Percentiles rank a stretch among this genome's conserved stretches.
Evolutionary conservation across 2,329 filamentous ascomycete genomes (phyloP).

Genomic region (Monosporascus cannonballus): DNA sequence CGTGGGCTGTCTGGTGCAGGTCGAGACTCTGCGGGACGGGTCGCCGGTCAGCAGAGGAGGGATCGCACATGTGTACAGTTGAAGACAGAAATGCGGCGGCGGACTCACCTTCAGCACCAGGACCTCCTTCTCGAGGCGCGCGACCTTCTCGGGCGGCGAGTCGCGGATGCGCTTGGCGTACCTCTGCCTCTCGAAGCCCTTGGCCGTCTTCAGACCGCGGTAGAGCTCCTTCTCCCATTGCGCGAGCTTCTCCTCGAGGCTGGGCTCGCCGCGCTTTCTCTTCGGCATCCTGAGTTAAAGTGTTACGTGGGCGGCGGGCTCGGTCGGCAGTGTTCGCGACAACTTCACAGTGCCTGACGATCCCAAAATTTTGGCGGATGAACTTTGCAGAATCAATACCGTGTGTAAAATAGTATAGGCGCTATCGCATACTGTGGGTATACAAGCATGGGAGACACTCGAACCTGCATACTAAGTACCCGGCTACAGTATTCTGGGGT

Average conservation of each 20-base stretch:
- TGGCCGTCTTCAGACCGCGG: slow-evolving; percentile 64
- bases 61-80: background rate
- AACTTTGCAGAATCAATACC: background rate
- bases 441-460: too few relatives aligned
- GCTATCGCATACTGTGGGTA: too few relatives aligned
- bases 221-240: slow-evolving; percentile 55
- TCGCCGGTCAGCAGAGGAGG: slow-evolving; percentile 2
- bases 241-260: slow-evolving; percentile 44
- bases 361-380: background rate
- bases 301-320: background rate
- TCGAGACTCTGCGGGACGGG: slow-evolving; percentile 43
- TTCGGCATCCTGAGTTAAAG: slow-evolving; percentile 14
- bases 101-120: slow-evolving; percentile 46
- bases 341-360: background rate
- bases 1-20: slow-evolving; percentile 49
- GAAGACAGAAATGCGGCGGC: background rate
- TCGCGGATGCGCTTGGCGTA: slow-evolving; percentile 54
- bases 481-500: too few relatives aligned
- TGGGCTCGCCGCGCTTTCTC: slow-evolving; percentile 48
- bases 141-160: slow-evolving; percentile 43
- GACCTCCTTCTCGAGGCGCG: slow-evolving; percentile 57
- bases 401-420: background rate
- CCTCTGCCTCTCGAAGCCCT: slow-evolving; percentile 74
- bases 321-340: background rate
- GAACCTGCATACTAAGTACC: too few relatives aligned